Evolutionary conservation across 768 basidiomycete species (phyloP), one percentile per base, ranked within the genome.

Genomic region (Pulveroboletus frians): DNA sequence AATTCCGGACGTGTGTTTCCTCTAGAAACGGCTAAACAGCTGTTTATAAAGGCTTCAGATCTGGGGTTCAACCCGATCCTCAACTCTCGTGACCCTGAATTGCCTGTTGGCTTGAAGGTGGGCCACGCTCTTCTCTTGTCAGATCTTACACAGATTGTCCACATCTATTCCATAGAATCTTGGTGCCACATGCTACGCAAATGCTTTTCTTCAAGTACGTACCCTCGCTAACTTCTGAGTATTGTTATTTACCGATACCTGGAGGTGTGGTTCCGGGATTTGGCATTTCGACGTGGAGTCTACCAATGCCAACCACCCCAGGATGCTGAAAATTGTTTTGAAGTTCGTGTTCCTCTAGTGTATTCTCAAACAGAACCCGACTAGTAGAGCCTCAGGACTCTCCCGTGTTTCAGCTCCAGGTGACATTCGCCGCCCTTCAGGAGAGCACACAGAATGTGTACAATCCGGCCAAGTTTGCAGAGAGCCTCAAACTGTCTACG

Each of bases 161-260:
- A 34, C 38, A 41, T 41, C 39, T 18, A 29, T 53, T 29, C 29
- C 17, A 15, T 2, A 93, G 92, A 97, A 98, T 65, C 79, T 98
- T 17, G 95, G 95, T 4, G 94, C 94, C 15, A 97, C 95, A 4
- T 98, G 95, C 64, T 98, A 97, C 58, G 93, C 91, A 52, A 96
- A 96, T 66, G 92, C 92, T 17, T 96, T 88, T 53, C 76, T 98
- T 39, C 94, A 98, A 72, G 91, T 86, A 58, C 32, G 62, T 60
- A 30, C 26, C 32, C 27, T 39, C 18, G 30, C 17, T 31, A n/a
- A 27, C 23, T n/a, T 40, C 21, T n/a, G 14, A 15, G 10, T 7
- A 15, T 42, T 40, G 41, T n/a, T 51, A 43, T 46, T 54, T 34
- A 57, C 40, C 27, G 18, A 34, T 13, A 43, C 42, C 18, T 49